Percentiles rank a stretch among this genome's conserved stretches.
Conservation (phyloP, 1,284 basidiomycete species). For the Coriolopsis trogii region DNA sequence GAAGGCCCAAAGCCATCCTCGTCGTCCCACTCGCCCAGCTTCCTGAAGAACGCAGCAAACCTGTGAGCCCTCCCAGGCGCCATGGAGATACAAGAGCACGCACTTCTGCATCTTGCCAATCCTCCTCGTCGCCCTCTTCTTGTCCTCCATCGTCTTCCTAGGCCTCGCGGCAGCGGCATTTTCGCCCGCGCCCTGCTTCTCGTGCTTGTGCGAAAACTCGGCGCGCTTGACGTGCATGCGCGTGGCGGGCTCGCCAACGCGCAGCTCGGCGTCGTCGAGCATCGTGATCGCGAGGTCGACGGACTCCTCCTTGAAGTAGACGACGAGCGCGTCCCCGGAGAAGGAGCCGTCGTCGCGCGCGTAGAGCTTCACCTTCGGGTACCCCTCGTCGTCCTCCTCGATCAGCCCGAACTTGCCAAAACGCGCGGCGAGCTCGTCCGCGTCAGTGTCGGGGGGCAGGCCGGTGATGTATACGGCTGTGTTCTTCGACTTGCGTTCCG, state of each 20-base stretch:
- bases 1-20: conserved; percentile 82
- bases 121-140: conserved; percentile 77
- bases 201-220: conserved; percentile 76
- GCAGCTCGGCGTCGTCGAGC: conserved; percentile 91
- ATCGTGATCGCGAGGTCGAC: conserved; percentile 86
- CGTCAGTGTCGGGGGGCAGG: conserved; percentile 79
- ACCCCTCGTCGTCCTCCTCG: conserved; percentile 87
- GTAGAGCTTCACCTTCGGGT: conserved; percentile 94
- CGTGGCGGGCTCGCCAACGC: conserved; percentile 75
- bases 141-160: conserved; percentile 74
- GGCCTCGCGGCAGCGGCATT: conserved; percentile 41
- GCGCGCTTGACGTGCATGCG: conserved; percentile 87
- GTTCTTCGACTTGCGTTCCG: conserved; percentile 75
- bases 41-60: conserved; percentile 46
- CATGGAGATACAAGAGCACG: conserved; percentile 27
- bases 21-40: conserved; percentile 85
- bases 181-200: conserved; percentile 22
- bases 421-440: conserved; percentile 75
- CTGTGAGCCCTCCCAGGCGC: not conserved
- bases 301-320: conserved; percentile 97
- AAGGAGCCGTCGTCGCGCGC: conserved; percentile 88
- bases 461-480: conserved; percentile 93
- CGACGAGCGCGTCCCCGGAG: conserved; percentile 94
- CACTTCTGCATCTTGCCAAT: conserved; percentile 92
- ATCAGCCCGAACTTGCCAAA: conserved; percentile 93